Evolutionary conservation across 202 grass and related monocot genomes (phyloP).

Genomic region (Saccharum hybrid): DNA sequence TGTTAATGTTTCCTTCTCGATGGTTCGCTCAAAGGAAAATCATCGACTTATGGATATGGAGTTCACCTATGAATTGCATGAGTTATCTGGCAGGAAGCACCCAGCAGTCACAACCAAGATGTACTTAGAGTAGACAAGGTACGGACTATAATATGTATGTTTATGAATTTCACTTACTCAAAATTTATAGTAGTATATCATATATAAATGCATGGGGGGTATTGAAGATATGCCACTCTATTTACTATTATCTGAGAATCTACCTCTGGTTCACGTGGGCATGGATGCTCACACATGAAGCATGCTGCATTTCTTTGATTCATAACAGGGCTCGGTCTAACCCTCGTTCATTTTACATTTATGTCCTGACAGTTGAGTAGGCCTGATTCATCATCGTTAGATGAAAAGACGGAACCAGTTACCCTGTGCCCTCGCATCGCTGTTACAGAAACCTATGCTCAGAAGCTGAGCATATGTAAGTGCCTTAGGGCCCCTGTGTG

Average conservation of each 20-base stretch:
- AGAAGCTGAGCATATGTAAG: background rate
- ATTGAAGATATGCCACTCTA: background rate
- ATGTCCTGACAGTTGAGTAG: constrained; percentile 24
- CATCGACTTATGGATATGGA: constrained; percentile 95
- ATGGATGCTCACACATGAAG: background rate
- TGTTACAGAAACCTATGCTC: background rate
- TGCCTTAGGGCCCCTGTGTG: background rate
- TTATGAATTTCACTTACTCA: constrained; percentile 6
- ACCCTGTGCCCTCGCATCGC: background rate
- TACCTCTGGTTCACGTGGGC: background rate
- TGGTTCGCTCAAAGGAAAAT: constrained; percentile 91
- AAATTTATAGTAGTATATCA: background rate
- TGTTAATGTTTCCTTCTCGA: constrained; percentile 77
- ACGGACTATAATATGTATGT: background rate
- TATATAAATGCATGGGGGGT: background rate
- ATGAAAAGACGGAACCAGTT: background rate
- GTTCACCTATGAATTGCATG: constrained; percentile 76
- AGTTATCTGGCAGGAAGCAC: constrained; percentile 69
- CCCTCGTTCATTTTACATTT: background rate
- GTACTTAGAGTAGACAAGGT: constrained; percentile 77
- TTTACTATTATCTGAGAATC: too few relatives aligned
- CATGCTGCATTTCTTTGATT: background rate
- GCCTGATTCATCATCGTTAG: background rate
- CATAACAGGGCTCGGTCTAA: background rate
- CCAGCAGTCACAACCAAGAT: constrained; percentile 67